These are phyloP conservation scores for Trypanosomatidae sp. DNA, from an alignment of 208 protist genomes.

Conservation along the genomic window DNA sequence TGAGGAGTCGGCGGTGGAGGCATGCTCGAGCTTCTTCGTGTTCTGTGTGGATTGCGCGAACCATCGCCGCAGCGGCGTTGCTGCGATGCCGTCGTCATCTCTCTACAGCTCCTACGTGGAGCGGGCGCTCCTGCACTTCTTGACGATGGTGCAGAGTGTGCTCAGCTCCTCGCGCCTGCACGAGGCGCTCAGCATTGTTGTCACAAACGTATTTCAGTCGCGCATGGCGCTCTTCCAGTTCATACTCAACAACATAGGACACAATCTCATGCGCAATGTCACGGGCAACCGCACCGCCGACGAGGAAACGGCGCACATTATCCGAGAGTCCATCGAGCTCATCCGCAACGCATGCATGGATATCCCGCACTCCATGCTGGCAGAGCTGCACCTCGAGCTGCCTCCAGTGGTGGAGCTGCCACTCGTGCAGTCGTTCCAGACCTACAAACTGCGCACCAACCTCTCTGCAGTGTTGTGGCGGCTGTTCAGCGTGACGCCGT, in stretches of 20 bases:
- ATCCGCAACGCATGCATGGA: constrained; percentile 76
- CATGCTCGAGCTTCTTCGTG: constrained; percentile 58
- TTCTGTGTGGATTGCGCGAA: constrained; percentile 73
- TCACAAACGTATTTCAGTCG: constrained; percentile 74
- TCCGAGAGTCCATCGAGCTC: constrained; percentile 68
- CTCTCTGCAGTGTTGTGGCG: constrained; percentile 74
- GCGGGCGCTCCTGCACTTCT: constrained; percentile 65
- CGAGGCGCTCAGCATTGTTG: constrained; percentile 41
- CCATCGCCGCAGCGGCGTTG: constrained; percentile 35
- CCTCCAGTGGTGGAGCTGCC: constrained; percentile 79
- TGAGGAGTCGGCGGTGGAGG: constrained; percentile 40
- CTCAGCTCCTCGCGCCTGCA: constrained; percentile 53
- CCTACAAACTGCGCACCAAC: constrained; percentile 84
- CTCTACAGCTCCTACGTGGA: constrained; percentile 64
- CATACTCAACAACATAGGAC: constrained; percentile 70
- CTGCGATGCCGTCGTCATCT: constrained; percentile 12
- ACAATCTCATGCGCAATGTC: constrained; percentile 72
- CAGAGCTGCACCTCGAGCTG: constrained; percentile 64
- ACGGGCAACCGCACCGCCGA: constrained; percentile 35
- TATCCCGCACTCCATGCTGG: constrained; percentile 44
- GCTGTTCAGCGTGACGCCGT: constrained; percentile 32
- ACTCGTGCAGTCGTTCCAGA: constrained; percentile 57
- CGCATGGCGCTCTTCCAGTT: constrained; percentile 79
- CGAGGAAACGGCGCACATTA: constrained; percentile 65
- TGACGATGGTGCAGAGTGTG: constrained; percentile 61